Evolutionary conservation across 495 filamentous ascomycete species (phyloP).

Genomic region (Cercophora sp.): DNA sequence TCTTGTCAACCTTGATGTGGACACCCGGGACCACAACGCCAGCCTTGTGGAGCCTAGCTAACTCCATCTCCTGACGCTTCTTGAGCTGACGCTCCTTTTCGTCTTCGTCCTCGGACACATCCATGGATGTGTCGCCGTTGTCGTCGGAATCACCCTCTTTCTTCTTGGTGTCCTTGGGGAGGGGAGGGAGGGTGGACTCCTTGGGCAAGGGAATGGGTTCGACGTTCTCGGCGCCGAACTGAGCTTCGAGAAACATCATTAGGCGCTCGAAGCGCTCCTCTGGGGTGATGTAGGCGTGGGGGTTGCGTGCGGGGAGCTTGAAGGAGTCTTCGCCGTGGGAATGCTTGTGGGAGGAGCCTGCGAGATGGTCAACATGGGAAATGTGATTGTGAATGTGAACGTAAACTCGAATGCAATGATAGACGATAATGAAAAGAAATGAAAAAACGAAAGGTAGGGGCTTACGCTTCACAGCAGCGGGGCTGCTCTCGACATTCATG

Average conservation of each 20-base stretch:
- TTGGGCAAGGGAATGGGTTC: conserved; percentile 69
- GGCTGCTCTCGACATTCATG: conserved; percentile 82
- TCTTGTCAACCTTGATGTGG: conserved; percentile 81
- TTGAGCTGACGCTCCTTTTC: conserved; percentile 29
- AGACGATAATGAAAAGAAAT: too few relatives aligned
- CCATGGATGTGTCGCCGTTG: conserved; percentile 37
- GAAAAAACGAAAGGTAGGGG: not conserved
- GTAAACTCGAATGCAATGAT: too few relatives aligned
- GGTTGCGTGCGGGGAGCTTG: conserved; percentile 53
- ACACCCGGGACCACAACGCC: conserved; percentile 88
- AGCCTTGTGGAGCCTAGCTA: conserved; percentile 66
- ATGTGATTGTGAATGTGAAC: too few relatives aligned
- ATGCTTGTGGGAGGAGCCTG: conserved; percentile 57
- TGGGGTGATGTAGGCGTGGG: conserved; percentile 64
- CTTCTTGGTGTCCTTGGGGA: conserved; percentile 23
- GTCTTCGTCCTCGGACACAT: conserved; percentile 36
- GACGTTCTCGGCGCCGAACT: conserved; percentile 79
- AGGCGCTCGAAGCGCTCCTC: conserved; percentile 75
- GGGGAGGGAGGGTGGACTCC: conserved; percentile 29
- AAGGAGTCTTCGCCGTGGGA: conserved; percentile 42
- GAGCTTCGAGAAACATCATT: conserved; percentile 93
- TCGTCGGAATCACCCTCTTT: conserved; percentile 23
- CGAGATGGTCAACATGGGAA: conserved; percentile 23
- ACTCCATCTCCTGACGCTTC: conserved; percentile 48
- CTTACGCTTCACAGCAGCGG: conserved; percentile 90